Base-by-base conservation (phyloP, 139 green algal genomes). In the Spirogloea muscicola region DNA sequence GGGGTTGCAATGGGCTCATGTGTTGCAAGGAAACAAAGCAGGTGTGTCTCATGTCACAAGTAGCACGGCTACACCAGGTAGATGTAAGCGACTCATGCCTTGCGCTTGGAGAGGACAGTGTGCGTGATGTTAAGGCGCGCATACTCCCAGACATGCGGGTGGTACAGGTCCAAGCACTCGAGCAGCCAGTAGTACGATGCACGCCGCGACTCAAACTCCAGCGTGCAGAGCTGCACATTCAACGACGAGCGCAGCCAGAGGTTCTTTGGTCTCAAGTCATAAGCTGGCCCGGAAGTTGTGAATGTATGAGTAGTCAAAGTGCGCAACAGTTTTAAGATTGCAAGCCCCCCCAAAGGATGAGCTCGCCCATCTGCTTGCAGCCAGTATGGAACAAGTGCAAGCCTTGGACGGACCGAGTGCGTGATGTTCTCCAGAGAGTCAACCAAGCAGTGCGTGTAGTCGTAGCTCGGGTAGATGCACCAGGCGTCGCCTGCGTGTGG, bases 391-490 rank as follows among this genome's bases (percentile, higher is more conserved):
- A 16, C 10, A 16, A 51, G n/a, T n/a, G n/a, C n/a, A n/a, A n/a
- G n/a, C n/a, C n/a, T n/a, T n/a, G n/a, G 0, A n/a, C 61, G 34
- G 1, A 80, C 66, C 2, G 94, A 99, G 86, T 99, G 94, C 0
- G 92, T 95, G 77, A 99, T 91, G 86, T 98, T 91, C 82, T 99
- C 94, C n/a, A 99, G 70, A 0, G 87, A 79, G 83, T 99, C 94
- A 69, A 95, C 92, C 31, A 99, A 58, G 87, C 94, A 98, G 86
- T 99, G 94, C 1, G 94, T 98, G 90, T 91, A 99, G 89, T 99
- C 94, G 76, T 99, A 99, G 18, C 89, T 96, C 29, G 94, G 94
- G 85, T 99, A 99, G 80, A 99, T 95, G 87, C 92, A 97, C 92
- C 92, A 96, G 61, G 86, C 87, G 78, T 92, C 87, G 21, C 92